Percentiles rank a stretch among this genome's conserved stretches.
phyloP scores from a whole-genome alignment of 441 rosid genomes.

The Jatropha multifida region DNA sequence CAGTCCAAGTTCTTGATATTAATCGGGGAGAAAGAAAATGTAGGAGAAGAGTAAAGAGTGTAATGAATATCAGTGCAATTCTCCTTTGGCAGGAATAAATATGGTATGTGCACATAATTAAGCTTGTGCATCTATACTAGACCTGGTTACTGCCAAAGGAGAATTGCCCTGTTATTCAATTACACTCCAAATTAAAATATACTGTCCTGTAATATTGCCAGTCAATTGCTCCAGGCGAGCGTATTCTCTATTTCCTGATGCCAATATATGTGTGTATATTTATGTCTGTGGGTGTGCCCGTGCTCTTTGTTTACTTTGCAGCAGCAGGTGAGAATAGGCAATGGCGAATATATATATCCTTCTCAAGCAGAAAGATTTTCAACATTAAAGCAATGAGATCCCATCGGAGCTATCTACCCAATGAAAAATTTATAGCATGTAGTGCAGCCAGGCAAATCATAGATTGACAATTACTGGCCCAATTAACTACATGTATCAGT shows the following conservation, averaged over 20 bases:
- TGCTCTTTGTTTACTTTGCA: not conserved
- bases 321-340: too few species aligned
- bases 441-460: not conserved
- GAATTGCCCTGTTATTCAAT: slow-evolving; percentile 67
- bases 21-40: not conserved
- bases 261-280: not conserved
- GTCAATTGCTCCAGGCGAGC: not conserved
- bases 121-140: not conserved
- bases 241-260: not conserved
- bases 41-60: not conserved
- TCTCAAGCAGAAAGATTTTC: too few species aligned
- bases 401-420: too few species aligned
- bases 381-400: too few species aligned
- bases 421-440: too few species aligned
- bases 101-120: not conserved
- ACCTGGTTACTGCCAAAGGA: slow-evolving; percentile 56
- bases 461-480: not conserved
- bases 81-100: slow-evolving; percentile 48
- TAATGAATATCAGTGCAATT: slow-evolving; percentile 51
- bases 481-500: too few species aligned
- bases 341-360: too few species aligned
- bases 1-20: slow-evolving; percentile 6
- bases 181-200: slow-evolving; percentile 17
- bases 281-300: not conserved
- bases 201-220: not conserved